Percentiles rank a stretch among this genome's conserved stretches.
Evolutionary conservation across 768 basidiomycete species (phyloP).

Genomic region (Chalciporus pseudorubinellus): DNA sequence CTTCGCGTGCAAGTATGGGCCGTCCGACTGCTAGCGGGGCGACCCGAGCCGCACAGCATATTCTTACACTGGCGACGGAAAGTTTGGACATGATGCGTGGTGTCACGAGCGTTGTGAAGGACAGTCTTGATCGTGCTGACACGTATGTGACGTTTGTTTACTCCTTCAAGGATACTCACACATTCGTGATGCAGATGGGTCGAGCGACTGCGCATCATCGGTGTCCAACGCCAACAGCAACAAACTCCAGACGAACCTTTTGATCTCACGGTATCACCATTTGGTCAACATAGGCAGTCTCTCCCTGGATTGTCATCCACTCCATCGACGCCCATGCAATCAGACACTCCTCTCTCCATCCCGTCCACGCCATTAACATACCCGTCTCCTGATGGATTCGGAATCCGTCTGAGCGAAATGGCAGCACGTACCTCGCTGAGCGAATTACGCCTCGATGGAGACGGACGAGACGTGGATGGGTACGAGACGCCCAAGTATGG

Average conservation of each 20-base stretch:
- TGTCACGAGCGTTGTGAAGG: constrained; percentile 84
- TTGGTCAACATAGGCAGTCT: constrained; percentile 13
- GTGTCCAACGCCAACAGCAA: constrained; percentile 58
- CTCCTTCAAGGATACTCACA: constrained; percentile 3
- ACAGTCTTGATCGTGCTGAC: constrained; percentile 84
- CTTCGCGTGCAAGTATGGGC: constrained; percentile 21
- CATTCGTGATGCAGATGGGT: constrained; percentile 61
- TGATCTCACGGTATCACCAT: constrained; percentile 8
- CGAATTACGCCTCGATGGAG: constrained; percentile 28
- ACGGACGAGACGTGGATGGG: constrained; percentile 3
- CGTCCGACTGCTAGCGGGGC: constrained; percentile 52
- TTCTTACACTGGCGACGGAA: constrained; percentile 83
- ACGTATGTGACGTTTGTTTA: constrained; percentile 45
- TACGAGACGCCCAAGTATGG: constrained; percentile 25
- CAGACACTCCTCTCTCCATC: constrained; percentile 25
- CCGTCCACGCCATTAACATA: constrained; percentile 29
- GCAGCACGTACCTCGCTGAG: constrained; percentile 31
- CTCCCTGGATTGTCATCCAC: constrained; percentile 31
- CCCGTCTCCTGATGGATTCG: constrained; percentile 28
- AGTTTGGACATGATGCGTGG: constrained; percentile 91
- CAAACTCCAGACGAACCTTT: constrained; percentile 18
- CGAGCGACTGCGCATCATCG: constrained; percentile 72
- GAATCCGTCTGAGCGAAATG: constrained; percentile 25
- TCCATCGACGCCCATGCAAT: constrained; percentile 30
- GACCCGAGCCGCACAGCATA: constrained; percentile 72